A percentile compares a stretch with the other conserved stretches of the same genome.
phyloP scores from a whole-genome alignment of 495 filamentous ascomycete species.

The Penicillium malachiteum region DNA sequence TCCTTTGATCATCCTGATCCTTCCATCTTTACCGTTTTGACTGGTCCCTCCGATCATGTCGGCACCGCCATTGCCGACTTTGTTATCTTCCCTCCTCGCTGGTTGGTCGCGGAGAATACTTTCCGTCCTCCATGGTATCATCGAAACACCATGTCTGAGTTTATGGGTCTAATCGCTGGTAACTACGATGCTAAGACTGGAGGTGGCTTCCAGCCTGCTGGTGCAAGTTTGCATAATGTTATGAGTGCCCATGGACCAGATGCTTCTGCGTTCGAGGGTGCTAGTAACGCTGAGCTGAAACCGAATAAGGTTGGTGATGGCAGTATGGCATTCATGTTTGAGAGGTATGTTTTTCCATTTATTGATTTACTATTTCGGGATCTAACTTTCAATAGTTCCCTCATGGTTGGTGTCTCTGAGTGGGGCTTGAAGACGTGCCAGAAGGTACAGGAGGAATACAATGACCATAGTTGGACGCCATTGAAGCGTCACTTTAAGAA shows the following conservation, averaged over 20 bases:
- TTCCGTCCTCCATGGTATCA: conserved; percentile 86
- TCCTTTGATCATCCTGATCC: conserved; percentile 82
- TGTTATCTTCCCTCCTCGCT: conserved; percentile 79
- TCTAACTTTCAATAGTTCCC: conserved; percentile 44
- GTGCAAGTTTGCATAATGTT: conserved; percentile 62
- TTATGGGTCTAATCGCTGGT: conserved; percentile 57
- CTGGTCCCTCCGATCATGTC: conserved; percentile 67
- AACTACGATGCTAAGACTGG: conserved; percentile 65
- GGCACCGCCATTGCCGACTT: conserved; percentile 80
- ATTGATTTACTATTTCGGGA: not conserved
- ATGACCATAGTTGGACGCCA: conserved; percentile 79
- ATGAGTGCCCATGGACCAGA: conserved; percentile 66
- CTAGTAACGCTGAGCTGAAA: conserved; percentile 55
- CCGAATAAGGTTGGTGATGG: conserved; percentile 61
- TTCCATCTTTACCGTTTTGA: conserved; percentile 78
- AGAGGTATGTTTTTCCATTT: conserved; percentile 41
- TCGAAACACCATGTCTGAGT: conserved; percentile 74
- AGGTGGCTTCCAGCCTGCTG: conserved; percentile 63
- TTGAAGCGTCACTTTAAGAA: conserved; percentile 75
- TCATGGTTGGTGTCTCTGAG: conserved; percentile 90
- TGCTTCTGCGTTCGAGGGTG: conserved; percentile 55
- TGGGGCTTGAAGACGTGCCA: conserved; percentile 82
- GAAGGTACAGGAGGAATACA: conserved; percentile 84
- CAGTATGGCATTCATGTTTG: conserved; percentile 70
- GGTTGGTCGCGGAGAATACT: conserved; percentile 74